Evolutionary conservation across 345 rosid species (phyloP).

Genomic region (Euphorbia tirucalli): DNA sequence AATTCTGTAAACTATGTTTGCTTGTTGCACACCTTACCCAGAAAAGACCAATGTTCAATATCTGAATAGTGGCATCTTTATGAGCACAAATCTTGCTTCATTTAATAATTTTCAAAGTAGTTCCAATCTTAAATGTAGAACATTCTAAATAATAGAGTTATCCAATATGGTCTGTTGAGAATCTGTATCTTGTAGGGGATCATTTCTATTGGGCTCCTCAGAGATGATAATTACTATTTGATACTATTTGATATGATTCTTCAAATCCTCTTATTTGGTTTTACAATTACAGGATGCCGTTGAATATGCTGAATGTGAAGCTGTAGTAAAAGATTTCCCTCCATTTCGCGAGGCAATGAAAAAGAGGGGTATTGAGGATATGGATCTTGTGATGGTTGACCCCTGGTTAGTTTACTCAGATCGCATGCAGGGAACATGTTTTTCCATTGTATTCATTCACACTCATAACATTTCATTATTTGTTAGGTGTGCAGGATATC

Average conservation of each 20-base stretch:
- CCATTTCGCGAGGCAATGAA: constrained; percentile 86
- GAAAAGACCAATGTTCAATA: neutral
- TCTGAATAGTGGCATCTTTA: neutral
- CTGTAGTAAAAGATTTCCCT: constrained; percentile 77
- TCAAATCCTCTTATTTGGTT: neutral
- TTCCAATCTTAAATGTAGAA: neutral
- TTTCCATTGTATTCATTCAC: neutral
- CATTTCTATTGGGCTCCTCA: too few species aligned
- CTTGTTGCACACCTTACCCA: neutral
- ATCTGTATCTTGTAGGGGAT: neutral
- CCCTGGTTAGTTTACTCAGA: constrained; percentile 22
- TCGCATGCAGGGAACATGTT: constrained; percentile 1
- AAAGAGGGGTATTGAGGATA: constrained; percentile 92
- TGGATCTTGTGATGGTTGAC: constrained; percentile 96
- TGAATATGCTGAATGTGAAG: constrained; percentile 95
- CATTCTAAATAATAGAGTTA: neutral
- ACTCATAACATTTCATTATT: constrained; percentile 6
- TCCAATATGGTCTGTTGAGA: neutral
- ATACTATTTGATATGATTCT: neutral
- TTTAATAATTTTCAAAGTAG: too few species aligned
- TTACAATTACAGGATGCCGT: constrained; percentile 55
- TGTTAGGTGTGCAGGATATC: constrained; percentile 84
- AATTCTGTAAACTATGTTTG: neutral
- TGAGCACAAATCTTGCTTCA: neutral
- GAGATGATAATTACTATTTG: too few species aligned